Evolutionary conservation across 768 basidiomycete species (phyloP), one percentile per base, ranked within the genome.

Genomic region (Tylopilus plumbeoviolaceoides): DNA sequence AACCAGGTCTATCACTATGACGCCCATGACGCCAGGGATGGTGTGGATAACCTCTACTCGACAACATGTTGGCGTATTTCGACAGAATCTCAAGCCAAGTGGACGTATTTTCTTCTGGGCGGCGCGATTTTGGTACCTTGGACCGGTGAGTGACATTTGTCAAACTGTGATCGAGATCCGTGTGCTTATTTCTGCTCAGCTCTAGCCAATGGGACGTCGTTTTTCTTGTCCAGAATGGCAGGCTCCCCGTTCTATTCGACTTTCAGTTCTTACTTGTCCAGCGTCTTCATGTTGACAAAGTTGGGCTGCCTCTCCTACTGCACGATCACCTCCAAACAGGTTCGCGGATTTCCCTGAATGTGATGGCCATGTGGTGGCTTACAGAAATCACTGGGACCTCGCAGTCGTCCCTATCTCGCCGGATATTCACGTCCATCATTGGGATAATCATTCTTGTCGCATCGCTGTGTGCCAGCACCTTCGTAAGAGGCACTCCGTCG

Each of bases 191-290:
- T 21, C 6, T n/a, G 17, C 38, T n/a, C 23, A 47, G 51, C n/a
- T 25, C 44, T 46, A 11, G 5, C 28, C 15, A 46, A 46, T 6
- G 28, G 20, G 10, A 33, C 30, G 3, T 18, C 39, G n/a, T 52
- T 52, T 47, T 52, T 52, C 44, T 33, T 52, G 51, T 52, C 44
- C 21, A 15, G 45, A 41, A 8, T 52, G 23, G 31, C 45, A 11
- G 45, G n/a, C 4, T 42, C 51, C n/a, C 17, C 39, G 1, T 28
- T 52, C 38, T 35, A 47, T 21, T 17, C 39, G 28, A 52, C 51
- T 9, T 52, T 40, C 30, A 31, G 28, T 7, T 52, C 51, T 5
- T 46, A 20, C 11, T 25, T n/a, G 38, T 31, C 27, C 3, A 46
- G 44, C 38, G 21, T 41, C 17, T 46, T 28, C 38, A 52, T 36